phyloP scores from a whole-genome alignment of 176 grass and related monocot genomes.

The Avena eriantha region DNA sequence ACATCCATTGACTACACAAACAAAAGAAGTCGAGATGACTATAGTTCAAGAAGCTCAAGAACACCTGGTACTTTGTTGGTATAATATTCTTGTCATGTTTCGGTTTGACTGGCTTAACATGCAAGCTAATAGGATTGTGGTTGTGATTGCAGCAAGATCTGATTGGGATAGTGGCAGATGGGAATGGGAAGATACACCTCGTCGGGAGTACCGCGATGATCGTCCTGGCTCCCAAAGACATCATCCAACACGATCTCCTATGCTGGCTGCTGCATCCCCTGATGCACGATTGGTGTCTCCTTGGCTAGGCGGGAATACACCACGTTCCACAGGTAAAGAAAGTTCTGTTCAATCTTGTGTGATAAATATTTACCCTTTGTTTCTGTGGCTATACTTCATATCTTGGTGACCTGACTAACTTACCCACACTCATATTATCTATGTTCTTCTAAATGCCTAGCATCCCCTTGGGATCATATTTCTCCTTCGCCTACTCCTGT shows the following conservation, averaged over 20 bases:
- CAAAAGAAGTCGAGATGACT: constrained; percentile 70
- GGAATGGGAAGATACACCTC: constrained; percentile 98
- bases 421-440: constrained; percentile 12
- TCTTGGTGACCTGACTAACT: constrained; percentile 9
- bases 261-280: constrained; percentile 88
- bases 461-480: constrained; percentile 81
- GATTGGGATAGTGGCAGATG: constrained; percentile 87
- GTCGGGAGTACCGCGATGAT: constrained; percentile 59
- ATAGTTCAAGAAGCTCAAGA: constrained; percentile 69
- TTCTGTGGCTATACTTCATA: constrained; percentile 29
- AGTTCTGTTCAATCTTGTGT: constrained; percentile 8
- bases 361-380: constrained; percentile 8
- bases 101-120: constrained; percentile 18
- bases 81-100: constrained; percentile 36
- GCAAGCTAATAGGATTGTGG: constrained; percentile 29
- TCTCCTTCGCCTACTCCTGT: constrained; percentile 88
- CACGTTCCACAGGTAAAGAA: constrained; percentile 59
- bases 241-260: constrained; percentile 71
- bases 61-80: constrained; percentile 65
- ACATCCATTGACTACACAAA: constrained; percentile 53
- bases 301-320: constrained; percentile 78
- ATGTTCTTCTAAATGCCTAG: constrained; percentile 48
- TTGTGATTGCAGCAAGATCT: constrained; percentile 59
- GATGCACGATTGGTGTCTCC: constrained; percentile 96
- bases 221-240: constrained; percentile 61